phyloP scores from a whole-genome alignment of 208 protist genomes.

The Acanthamoeba castellanii region DNA sequence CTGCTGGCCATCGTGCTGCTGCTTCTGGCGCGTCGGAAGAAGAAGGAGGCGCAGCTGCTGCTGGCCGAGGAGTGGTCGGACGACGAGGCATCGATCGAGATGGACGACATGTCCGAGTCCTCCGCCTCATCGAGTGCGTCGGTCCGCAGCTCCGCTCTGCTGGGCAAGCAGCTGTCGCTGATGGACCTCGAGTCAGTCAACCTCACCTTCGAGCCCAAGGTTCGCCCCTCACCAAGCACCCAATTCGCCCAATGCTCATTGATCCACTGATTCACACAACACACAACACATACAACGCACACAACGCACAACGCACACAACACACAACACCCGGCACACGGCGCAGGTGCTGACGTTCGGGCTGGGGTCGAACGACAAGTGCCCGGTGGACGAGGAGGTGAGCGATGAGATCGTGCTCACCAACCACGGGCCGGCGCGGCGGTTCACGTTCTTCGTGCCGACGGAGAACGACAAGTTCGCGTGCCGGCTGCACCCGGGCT shows the following conservation, averaged over 20 bases:
- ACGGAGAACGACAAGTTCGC: conserved; percentile 70
- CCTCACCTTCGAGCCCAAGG: conserved; percentile 66
- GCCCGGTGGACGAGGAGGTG: conserved; percentile 66
- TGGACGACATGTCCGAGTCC: conserved; percentile 52
- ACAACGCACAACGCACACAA: too few species aligned
- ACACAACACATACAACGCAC: too few species aligned
- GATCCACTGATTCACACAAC: too few species aligned
- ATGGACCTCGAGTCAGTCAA: conserved; percentile 52
- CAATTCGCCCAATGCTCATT: neutral
- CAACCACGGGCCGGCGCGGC: conserved; percentile 43
- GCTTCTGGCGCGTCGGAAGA: neutral
- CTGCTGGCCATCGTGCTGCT: neutral
- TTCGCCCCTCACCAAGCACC: neutral
- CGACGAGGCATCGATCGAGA: conserved; percentile 42
- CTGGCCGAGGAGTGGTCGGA: conserved; percentile 71
- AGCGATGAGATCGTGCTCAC: conserved; percentile 67
- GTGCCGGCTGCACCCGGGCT: conserved; percentile 45
- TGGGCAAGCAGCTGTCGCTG: conserved; percentile 43
- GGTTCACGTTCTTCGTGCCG: conserved; percentile 72
- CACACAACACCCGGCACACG: neutral
- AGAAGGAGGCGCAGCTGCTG: conserved; percentile 47
- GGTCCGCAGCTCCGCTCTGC: neutral
- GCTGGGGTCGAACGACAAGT: conserved; percentile 59
- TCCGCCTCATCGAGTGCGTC: neutral
- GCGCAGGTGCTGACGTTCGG: conserved; percentile 48